These are phyloP conservation scores for Rhododendron mucronatum DNA, from an alignment of 148 eudicot species.

Conservation along the genomic window DNA sequence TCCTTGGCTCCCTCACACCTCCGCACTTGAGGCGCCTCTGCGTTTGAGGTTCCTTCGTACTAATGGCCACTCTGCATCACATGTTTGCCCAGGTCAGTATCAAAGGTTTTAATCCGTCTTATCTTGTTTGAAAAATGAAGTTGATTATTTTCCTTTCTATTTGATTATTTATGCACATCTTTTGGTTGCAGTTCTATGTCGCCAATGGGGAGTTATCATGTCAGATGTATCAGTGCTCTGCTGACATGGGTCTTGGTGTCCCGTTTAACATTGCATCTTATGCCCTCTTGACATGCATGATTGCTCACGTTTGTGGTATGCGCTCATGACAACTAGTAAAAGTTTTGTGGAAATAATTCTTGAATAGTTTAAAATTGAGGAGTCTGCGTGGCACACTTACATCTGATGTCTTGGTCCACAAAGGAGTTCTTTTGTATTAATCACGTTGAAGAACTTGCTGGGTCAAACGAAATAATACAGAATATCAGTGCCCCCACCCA, in stretches of 20 bases:
- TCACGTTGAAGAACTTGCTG: not conserved
- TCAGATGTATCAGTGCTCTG: slow-evolving; percentile 97
- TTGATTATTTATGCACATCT: slow-evolving; percentile 1
- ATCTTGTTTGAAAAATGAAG: not conserved
- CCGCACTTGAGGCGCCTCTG: no score
- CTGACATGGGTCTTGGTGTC: slow-evolving; percentile 96
- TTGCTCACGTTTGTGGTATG: slow-evolving; percentile 96
- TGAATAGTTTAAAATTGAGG: not conserved
- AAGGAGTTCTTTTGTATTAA: not conserved
- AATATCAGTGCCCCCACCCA: not conserved
- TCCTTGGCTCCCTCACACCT: no score
- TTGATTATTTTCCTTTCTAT: not conserved
- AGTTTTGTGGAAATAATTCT: not conserved
- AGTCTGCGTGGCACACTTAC: not conserved
- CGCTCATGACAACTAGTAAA: not conserved
- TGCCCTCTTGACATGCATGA: slow-evolving; percentile 85
- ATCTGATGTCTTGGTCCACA: not conserved
- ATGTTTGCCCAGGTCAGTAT: slow-evolving; percentile 71
- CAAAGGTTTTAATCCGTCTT: not conserved
- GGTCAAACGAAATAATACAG: not conserved
- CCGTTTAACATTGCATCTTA: slow-evolving; percentile 96
- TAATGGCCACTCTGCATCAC: slow-evolving; percentile 19
- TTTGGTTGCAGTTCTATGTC: slow-evolving; percentile 67
- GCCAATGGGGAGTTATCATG: slow-evolving; percentile 89
- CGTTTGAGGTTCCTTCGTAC: no score